Conservation (phyloP, 176 grass and related monocot species). For the Hyparrhenia diplandra region DNA sequence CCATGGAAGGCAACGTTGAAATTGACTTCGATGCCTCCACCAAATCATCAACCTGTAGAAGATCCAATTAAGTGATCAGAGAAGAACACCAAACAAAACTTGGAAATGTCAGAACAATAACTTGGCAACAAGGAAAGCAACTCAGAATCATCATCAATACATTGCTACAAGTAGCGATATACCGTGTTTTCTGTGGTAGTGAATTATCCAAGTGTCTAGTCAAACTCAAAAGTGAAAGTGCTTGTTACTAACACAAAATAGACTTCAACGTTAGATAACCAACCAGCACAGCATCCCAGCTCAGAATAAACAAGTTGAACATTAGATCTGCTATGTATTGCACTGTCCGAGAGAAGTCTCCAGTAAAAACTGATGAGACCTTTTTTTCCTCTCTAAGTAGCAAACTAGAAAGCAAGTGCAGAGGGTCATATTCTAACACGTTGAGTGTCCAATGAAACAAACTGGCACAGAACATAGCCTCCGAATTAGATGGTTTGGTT, state of each 20-base stretch:
- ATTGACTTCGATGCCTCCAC: slow-evolving; percentile 72
- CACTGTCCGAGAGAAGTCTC: neutral
- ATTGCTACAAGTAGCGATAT: neutral
- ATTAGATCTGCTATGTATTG: neutral
- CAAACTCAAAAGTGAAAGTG: neutral
- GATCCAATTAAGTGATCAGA: neutral
- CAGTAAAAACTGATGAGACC: neutral
- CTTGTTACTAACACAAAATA: neutral
- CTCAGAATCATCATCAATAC: neutral
- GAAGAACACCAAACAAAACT: neutral
- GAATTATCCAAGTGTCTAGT: neutral
- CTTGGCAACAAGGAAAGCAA: neutral
- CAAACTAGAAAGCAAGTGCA: neutral
- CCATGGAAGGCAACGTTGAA: slow-evolving; percentile 58
- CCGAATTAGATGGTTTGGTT: neutral
- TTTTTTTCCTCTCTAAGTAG: neutral
- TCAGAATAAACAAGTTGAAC: neutral
- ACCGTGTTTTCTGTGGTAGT: neutral
- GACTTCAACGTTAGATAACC: neutral
- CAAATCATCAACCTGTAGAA: slow-evolving; percentile 70
- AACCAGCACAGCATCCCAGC: neutral
- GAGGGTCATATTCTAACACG: too few species aligned
- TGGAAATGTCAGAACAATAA: neutral
- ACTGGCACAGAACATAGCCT: neutral
- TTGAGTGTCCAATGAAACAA: neutral